A percentile compares a stretch with the other conserved stretches of the same genome.
phyloP scores from a whole-genome alignment of 768 basidiomycete genomes.

The Russula griseocarnosa region DNA sequence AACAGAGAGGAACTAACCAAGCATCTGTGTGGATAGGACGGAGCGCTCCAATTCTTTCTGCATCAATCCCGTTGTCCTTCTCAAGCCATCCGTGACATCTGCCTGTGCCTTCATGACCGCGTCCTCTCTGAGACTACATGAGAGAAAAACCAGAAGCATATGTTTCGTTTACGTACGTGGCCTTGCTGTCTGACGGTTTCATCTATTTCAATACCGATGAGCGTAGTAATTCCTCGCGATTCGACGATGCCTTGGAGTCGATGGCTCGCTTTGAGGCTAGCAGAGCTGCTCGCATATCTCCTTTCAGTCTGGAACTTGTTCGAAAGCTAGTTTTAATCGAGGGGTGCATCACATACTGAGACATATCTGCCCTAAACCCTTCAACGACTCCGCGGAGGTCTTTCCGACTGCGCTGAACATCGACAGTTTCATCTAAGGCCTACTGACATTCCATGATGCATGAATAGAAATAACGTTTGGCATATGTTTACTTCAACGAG shows the following conservation, averaged over 20 bases:
- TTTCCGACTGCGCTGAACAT: slow-evolving; percentile 58
- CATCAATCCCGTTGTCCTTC: slow-evolving; percentile 81
- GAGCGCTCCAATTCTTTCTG: slow-evolving; percentile 89
- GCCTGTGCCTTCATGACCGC: slow-evolving; percentile 83
- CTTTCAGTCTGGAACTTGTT: slow-evolving; percentile 46
- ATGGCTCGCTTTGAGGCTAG: slow-evolving; percentile 72
- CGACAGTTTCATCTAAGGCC: slow-evolving; percentile 66
- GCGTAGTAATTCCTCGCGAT: slow-evolving; percentile 65
- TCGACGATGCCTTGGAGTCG: slow-evolving; percentile 54
- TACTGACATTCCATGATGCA: slow-evolving; percentile 48
- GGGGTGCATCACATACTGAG: slow-evolving; percentile 44
- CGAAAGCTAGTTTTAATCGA: not conserved
- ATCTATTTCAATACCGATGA: slow-evolving; percentile 51
- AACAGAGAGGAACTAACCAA: slow-evolving; percentile 48
- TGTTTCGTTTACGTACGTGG: slow-evolving; percentile 45
- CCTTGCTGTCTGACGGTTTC: slow-evolving; percentile 51
- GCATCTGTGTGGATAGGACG: slow-evolving; percentile 78
- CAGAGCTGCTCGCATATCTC: slow-evolving; percentile 62
- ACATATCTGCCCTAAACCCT: slow-evolving; percentile 45
- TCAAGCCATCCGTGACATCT: slow-evolving; percentile 82
- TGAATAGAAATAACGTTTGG: not conserved
- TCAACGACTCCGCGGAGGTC: slow-evolving; percentile 50
- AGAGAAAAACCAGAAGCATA: slow-evolving; percentile 7
- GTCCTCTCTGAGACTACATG: slow-evolving; percentile 56
- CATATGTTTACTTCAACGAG: slow-evolving; percentile 60